Evolutionary conservation across 2,329 filamentous ascomycete genomes (phyloP), one percentile per base, ranked within the genome.

Genomic region (Alternaria panax): DNA sequence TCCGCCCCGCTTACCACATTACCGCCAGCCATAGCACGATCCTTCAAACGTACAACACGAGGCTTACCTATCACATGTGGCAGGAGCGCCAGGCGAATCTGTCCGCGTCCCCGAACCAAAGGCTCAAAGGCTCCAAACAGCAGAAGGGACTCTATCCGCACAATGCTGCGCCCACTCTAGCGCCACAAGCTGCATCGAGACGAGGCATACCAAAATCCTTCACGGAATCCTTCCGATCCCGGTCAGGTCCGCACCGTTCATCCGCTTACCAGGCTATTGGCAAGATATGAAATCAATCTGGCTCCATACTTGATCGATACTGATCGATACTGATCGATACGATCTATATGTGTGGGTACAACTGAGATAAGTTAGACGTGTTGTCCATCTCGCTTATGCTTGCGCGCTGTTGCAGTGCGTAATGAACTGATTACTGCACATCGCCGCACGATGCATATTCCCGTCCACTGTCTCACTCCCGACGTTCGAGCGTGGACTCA

Each of bases 241-340:
- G 27, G 18, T 32, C 25, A 36, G 32, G n/a, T 16, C 18, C 45
- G 47, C 54, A 18, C 53, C 14, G 27, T 47, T 9, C 20, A 30
- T 11, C 34, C 57, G 28, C 27, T 52, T 42, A 57, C 57, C 57
- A 51, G 57, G 57, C 22, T 48, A 4, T 22, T 43, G 47, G 53
- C 53, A 30, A 27, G 25, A 56, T 24, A 48, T 34, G 41, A 24
- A 3, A 34, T 55, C 40, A 34, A 51, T 59, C 40, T 55, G 40
- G 24, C 30, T 45, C 41, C 45, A 54, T 28, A 32, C 5, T 12
- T 11, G 5, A 34, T 34, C 30, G 30, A 34, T 14, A 1, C 12
- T n/a, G 30, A 34, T 34, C 2, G n/a, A n/a, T n/a, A n/a, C n/a
- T 46, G 48, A 46, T 47, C 48, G 51, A 59, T 54, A 25, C 20